Conservation (phyloP, 2,329 filamentous ascomycete genomes). For the Microdochium bolleyi region DNA sequence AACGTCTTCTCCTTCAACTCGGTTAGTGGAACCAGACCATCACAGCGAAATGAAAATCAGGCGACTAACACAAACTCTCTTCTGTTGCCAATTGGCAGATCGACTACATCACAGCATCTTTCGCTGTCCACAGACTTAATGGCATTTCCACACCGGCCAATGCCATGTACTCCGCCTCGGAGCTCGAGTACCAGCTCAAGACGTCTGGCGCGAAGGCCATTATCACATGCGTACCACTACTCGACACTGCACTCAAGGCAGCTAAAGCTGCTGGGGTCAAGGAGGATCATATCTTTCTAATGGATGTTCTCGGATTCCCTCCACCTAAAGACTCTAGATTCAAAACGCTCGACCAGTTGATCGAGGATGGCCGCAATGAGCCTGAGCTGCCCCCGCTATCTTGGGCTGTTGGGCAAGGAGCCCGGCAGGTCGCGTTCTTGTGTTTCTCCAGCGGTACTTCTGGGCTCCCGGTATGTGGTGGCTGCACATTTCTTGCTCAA, state of each 20-base stretch:
- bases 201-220: constrained; percentile 57
- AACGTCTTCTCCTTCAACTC: constrained; percentile 68
- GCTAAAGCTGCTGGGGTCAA: constrained; percentile 53
- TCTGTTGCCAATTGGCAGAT: constrained; percentile 26
- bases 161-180: constrained; percentile 57
- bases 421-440: constrained; percentile 58
- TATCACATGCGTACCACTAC: constrained; percentile 60
- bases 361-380: constrained; percentile 45
- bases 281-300: constrained; percentile 53
- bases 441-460: constrained; percentile 71
- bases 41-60: too few species aligned
- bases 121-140: constrained; percentile 60
- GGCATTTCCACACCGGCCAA: constrained; percentile 64
- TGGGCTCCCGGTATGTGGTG: constrained; percentile 50
- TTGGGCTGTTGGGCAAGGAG: constrained; percentile 52
- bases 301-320: constrained; percentile 44
- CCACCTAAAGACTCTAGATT: constrained; percentile 37
- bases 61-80: too few species aligned
- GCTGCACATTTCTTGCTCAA: not conserved
- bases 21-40: constrained; percentile 12
- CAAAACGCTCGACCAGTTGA: constrained; percentile 56
- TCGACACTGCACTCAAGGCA: constrained; percentile 54
- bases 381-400: constrained; percentile 39
- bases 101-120: constrained; percentile 58
- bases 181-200: constrained; percentile 60